Evolutionary conservation across 2,329 filamentous ascomycete genomes (phyloP).

Genomic region (Fusarium kyushuense): DNA sequence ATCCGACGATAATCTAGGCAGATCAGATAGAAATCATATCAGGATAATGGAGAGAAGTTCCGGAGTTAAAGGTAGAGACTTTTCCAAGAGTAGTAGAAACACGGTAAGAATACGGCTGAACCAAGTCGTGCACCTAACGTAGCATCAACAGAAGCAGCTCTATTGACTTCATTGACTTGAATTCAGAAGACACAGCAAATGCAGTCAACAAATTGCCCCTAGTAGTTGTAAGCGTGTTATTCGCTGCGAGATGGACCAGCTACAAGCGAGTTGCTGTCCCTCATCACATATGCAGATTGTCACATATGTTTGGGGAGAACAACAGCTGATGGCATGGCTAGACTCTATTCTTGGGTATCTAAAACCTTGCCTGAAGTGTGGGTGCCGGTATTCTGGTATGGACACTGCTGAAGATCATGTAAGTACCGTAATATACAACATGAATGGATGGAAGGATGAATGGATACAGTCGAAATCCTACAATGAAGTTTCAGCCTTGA

Average conservation of each 20-base stretch:
- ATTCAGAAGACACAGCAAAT: background rate
- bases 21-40: no score
- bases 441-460: background rate
- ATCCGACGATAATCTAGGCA: background rate
- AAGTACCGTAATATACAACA: conserved; percentile 1
- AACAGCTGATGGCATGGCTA: conserved; percentile 1
- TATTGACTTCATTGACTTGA: background rate
- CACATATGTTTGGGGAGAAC: conserved; percentile 17
- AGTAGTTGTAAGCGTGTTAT: background rate
- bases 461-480: conserved; percentile 1
- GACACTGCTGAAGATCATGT: conserved; percentile 11
- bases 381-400: background rate
- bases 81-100: background rate
- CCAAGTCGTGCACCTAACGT: background rate
- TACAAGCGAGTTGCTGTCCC: background rate
- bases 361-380: background rate
- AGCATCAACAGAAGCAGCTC: background rate
- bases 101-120: background rate
- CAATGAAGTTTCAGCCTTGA: conserved; percentile 21
- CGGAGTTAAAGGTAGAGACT: no score
- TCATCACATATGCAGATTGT: conserved; percentile 14
- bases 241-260: background rate
- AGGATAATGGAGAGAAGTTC: no score
- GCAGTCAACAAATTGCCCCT: background rate
- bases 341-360: conserved; percentile 1